Conservation (phyloP, 192 early-diverging fungal genomes). For the Linnemannia elongata region DNA sequence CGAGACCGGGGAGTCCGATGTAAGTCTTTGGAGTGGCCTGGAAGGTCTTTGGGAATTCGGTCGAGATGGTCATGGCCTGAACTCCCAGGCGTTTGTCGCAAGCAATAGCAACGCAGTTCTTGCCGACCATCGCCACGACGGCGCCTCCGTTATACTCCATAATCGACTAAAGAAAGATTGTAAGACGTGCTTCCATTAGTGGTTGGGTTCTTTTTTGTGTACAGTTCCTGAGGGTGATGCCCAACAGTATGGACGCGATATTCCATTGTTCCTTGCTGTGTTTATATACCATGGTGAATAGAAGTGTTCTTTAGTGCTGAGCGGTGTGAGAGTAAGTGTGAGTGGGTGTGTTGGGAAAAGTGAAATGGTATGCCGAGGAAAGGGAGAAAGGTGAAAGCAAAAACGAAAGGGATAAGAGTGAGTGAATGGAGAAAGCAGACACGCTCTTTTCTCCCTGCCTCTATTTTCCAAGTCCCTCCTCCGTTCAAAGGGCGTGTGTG, state of each 20-base stretch:
- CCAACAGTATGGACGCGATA: background rate
- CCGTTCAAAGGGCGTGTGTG: constrained; percentile 1
- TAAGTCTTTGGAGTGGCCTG: constrained; percentile 86
- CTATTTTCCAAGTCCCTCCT: background rate
- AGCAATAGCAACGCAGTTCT: constrained; percentile 98
- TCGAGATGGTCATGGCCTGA: constrained; percentile 93
- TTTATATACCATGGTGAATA: background rate
- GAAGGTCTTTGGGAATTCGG: constrained; percentile 96
- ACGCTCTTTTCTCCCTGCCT: background rate
- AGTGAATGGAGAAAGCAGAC: background rate
- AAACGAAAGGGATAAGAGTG: background rate
- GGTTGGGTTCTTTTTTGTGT: background rate
- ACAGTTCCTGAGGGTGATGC: background rate
- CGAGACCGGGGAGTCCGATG: constrained; percentile 94
- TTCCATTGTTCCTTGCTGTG: background rate
- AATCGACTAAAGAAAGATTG: constrained; percentile 69
- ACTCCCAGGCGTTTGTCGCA: constrained; percentile 95
- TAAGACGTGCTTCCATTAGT: background rate
- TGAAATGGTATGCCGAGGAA: background rate
- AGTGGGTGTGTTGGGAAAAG: background rate
- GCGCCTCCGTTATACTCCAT: constrained; percentile 96
- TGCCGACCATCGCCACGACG: constrained; percentile 97
- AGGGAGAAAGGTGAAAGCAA: background rate
- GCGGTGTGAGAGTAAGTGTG: background rate
- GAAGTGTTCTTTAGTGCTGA: background rate